Conservation (phyloP, 768 basidiomycete species). For the Suillus luteus region DNA sequence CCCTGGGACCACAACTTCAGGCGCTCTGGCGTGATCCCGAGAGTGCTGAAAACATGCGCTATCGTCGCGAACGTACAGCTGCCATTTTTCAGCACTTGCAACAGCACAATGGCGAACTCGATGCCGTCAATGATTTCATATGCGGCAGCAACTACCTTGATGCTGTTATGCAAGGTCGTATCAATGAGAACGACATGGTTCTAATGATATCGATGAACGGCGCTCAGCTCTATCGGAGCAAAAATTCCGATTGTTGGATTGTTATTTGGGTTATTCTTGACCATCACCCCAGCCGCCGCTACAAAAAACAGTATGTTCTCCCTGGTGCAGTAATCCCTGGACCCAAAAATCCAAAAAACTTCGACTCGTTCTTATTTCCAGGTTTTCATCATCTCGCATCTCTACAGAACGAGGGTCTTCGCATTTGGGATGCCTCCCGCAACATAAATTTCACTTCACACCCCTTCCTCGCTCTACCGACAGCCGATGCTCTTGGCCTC, state of each 20-base stretch:
- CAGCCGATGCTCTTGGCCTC: slow-evolving; percentile 33
- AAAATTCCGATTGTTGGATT: slow-evolving; percentile 46
- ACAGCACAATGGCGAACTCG: neutral
- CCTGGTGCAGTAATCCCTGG: slow-evolving; percentile 37
- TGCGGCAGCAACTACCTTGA: slow-evolving; percentile 6
- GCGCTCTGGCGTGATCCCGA: slow-evolving; percentile 31
- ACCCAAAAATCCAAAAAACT: slow-evolving; percentile 36
- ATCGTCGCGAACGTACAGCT: slow-evolving; percentile 11
- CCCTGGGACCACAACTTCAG: slow-evolving; percentile 40
- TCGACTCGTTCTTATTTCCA: slow-evolving; percentile 38
- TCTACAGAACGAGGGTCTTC: slow-evolving; percentile 32
- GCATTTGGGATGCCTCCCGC: slow-evolving; percentile 34
- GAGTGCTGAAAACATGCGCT: slow-evolving; percentile 7
- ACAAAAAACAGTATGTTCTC: slow-evolving; percentile 34
- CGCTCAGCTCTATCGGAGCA: slow-evolving; percentile 40
- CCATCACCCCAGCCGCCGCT: slow-evolving; percentile 30
- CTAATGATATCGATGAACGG: slow-evolving; percentile 41
- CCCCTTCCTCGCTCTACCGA: slow-evolving; percentile 17
- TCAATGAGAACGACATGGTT: slow-evolving; percentile 26
- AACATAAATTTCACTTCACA: slow-evolving; percentile 22
- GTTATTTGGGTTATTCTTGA: slow-evolving; percentile 40
- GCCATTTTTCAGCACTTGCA: neutral
- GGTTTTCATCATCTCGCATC: slow-evolving; percentile 36
- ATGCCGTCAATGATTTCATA: neutral
- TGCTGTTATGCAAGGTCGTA: slow-evolving; percentile 1